A percentile compares a stretch with the other conserved stretches of the same genome.
Evolutionary conservation across 306 rosid species (phyloP).

Genomic region (Herpetospermum pedunculosum): DNA sequence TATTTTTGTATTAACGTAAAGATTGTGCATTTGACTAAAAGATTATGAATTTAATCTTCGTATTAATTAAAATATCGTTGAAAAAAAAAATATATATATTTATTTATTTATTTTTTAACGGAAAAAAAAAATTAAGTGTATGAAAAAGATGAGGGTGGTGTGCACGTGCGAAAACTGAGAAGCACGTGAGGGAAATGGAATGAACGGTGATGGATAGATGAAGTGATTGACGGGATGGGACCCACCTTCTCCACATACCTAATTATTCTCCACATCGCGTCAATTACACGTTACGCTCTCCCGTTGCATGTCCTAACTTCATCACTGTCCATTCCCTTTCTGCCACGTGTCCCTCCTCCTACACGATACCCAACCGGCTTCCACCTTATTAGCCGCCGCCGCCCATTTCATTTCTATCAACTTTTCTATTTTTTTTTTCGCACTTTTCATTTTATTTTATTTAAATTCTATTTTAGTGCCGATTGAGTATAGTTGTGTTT

Average conservation of each 20-base stretch:
- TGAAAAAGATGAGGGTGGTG: neutral
- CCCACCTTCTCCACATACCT: neutral
- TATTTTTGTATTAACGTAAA: too few relatives aligned
- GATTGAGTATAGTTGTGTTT: too few relatives aligned
- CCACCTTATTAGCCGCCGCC: neutral
- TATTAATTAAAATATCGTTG: too few relatives aligned
- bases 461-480: too few relatives aligned
- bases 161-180: neutral
- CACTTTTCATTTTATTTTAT: too few relatives aligned
- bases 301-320: neutral
- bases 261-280: slow-evolving; percentile 4
- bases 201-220: neutral
- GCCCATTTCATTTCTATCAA: too few relatives aligned
- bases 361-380: neutral
- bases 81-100: too few relatives aligned
- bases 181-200: neutral
- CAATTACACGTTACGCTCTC: slow-evolving; percentile 7
- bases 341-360: neutral
- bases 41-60: too few relatives aligned
- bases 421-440: too few relatives aligned
- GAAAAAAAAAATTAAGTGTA: too few relatives aligned
- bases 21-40: too few relatives aligned
- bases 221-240: neutral
- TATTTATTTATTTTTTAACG: too few relatives aligned
- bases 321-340: neutral